Base-by-base conservation (phyloP, 352 stramenopile species). In the Globisporangium abappressorium region DNA sequence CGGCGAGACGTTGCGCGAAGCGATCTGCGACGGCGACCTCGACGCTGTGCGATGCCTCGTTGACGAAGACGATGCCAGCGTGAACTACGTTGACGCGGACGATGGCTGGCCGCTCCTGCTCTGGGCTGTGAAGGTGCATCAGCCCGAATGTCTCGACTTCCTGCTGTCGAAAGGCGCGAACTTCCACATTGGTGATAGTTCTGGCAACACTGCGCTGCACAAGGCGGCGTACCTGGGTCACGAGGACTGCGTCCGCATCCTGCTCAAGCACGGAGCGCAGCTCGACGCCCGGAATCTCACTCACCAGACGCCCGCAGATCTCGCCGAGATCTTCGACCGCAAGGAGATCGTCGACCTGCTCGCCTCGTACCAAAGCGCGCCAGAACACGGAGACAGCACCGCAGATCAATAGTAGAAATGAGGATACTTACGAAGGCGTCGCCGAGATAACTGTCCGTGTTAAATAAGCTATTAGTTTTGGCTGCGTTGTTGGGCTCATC, bases 151-250 rank as follows among this genome's bases (percentile, higher is more conserved):
- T 41, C 63, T 85, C 18, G 56, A 59, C n/a, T 71, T 66, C 20
- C 68, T 85, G 4, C 56, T 85, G 9, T n/a, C 43, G 0, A 67
- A 75, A 20, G 73, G 73, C 36, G 73, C 78, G 18, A 82, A 80
- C 41, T 53, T 79, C 1, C 74, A 82, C 63, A 66, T 82, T 15
- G 73, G 69, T 22, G 73, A 82, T 36, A 36, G 68, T 1, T 70
- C 64, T 8, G 71, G 78, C 41, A 85, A 82, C 62, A 85, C 78
- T 4, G 75, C 73, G 15, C 72, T 85, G 0, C 78, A 85, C 66
- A 85, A 82, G 56, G 75, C 75, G 5, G 75, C 78, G 9, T 85
- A 85, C 46, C 70, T 85, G 43, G 73, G 75, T 12, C 63, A 80
- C 57, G 62, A 57, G 2, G 71, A 82, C 41, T 81, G 73, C 28